phyloP scores from a whole-genome alignment of 805 yeast genomes.

The Metschnikowia koreensis region DNA sequence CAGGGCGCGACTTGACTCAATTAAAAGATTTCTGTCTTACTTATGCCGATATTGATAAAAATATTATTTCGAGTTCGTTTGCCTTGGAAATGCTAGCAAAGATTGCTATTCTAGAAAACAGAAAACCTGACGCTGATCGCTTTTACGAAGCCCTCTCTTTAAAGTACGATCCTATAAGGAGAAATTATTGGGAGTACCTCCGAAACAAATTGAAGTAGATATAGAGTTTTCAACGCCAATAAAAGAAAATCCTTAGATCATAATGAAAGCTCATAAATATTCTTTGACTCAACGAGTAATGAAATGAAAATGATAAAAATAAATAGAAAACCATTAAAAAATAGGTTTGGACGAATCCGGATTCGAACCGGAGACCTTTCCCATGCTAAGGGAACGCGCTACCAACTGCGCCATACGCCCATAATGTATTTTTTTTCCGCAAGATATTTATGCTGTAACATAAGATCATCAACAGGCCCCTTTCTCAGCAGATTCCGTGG shows the following conservation, averaged over 20 bases:
- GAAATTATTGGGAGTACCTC: slow-evolving; percentile 59
- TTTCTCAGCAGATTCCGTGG: too few species aligned
- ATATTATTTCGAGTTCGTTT: slow-evolving; percentile 12
- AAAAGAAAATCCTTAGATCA: not conserved
- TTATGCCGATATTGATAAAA: slow-evolving; percentile 34
- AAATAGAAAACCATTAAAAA: slow-evolving; percentile 19
- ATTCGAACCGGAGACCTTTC: slow-evolving; percentile 77
- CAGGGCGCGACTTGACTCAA: slow-evolving; percentile 27
- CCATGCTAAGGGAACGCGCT: slow-evolving; percentile 81
- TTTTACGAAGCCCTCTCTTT: slow-evolving; percentile 52
- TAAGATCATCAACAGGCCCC: too few species aligned
- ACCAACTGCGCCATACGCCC: slow-evolving; percentile 85
- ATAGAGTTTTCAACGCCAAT: not conserved
- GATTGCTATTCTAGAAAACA: slow-evolving; percentile 36
- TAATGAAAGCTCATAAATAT: too few species aligned
- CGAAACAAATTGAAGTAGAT: slow-evolving; percentile 14
- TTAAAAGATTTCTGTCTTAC: slow-evolving; percentile 46
- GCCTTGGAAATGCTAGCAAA: slow-evolving; percentile 40
- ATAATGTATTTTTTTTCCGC: not conserved
- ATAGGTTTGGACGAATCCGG: slow-evolving; percentile 62
- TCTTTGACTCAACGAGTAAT: not conserved
- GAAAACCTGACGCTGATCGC: slow-evolving; percentile 33
- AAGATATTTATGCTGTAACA: too few species aligned
- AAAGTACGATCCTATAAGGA: slow-evolving; percentile 61
- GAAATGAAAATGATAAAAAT: not conserved